phyloP scores from a whole-genome alignment of 2,329 filamentous ascomycete species.

The Colletotrichum orbiculare region DNA sequence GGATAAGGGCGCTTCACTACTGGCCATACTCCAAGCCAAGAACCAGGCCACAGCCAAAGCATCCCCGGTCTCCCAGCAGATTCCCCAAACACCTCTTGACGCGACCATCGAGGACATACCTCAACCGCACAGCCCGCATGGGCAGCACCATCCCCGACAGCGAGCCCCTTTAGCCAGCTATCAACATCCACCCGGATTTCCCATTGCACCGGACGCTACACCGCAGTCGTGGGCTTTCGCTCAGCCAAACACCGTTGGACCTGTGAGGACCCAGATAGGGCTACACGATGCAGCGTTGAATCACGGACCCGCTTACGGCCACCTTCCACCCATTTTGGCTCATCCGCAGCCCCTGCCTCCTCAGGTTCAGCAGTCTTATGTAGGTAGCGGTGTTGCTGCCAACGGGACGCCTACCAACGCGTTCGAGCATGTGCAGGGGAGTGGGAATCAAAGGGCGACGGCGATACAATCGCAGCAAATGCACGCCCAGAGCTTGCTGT shows the following conservation, averaged over 20 bases:
- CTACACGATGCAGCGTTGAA: constrained; percentile 5
- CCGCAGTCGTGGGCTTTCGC: constrained; percentile 30
- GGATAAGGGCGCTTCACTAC: constrained; percentile 62
- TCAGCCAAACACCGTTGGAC: not conserved
- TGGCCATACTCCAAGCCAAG: constrained; percentile 63
- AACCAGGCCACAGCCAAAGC: constrained; percentile 38
- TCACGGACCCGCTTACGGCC: constrained; percentile 12
- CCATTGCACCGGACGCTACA: constrained; percentile 34
- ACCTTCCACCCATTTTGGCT: constrained; percentile 37
- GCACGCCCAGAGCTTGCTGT: constrained; percentile 33
- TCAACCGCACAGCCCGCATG: constrained; percentile 68
- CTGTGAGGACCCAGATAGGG: constrained; percentile 3
- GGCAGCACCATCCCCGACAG: constrained; percentile 49
- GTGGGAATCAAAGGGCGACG: constrained; percentile 13
- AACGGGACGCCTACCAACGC: constrained; percentile 37
- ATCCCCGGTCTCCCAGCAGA: constrained; percentile 38
- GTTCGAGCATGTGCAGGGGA: constrained; percentile 25
- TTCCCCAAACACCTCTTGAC: constrained; percentile 65
- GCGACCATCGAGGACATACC: constrained; percentile 60
- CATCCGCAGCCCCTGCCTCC: constrained; percentile 65
- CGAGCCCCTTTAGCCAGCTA: constrained; percentile 25
- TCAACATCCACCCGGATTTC: constrained; percentile 48
- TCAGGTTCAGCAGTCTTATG: constrained; percentile 57
- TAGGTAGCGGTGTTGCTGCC: constrained; percentile 28
- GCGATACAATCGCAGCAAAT: constrained; percentile 17